phyloP scores from a whole-genome alignment of 108 stramenopile genomes.

The Skeletonema potamos region DNA sequence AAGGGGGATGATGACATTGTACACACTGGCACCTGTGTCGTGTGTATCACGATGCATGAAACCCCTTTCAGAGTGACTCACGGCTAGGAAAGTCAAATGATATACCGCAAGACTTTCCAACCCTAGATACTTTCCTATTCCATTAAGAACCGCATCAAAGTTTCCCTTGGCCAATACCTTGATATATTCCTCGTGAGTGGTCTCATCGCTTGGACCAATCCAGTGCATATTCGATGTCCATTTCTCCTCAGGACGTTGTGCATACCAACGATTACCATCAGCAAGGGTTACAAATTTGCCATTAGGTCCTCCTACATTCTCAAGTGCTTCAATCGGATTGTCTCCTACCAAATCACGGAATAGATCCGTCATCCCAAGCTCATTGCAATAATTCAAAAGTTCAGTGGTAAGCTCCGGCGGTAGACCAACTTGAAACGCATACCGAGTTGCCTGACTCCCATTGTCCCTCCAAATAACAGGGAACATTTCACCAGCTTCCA shows the following conservation, averaged over 20 bases:
- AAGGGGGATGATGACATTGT: slow-evolving; percentile 55
- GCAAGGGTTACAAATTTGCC: slow-evolving; percentile 32
- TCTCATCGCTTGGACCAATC: slow-evolving; percentile 63
- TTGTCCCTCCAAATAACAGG: slow-evolving; percentile 54
- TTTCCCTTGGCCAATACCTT: slow-evolving; percentile 46
- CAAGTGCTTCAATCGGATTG: slow-evolving; percentile 14
- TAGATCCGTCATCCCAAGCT: slow-evolving; percentile 36
- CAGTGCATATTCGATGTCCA: slow-evolving; percentile 70
- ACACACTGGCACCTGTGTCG: slow-evolving; percentile 33
- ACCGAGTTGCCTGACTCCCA: slow-evolving; percentile 1
- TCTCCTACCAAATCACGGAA: slow-evolving; percentile 30
- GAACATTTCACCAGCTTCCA: slow-evolving; percentile 51
- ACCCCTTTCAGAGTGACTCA: slow-evolving; percentile 35
- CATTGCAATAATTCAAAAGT: slow-evolving; percentile 38
- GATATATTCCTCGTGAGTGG: slow-evolving; percentile 56
- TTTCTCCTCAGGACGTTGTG: slow-evolving; percentile 44
- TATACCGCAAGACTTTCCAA: slow-evolving; percentile 44
- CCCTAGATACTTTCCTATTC: slow-evolving; percentile 47
- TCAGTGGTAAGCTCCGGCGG: slow-evolving; percentile 49
- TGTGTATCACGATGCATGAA: slow-evolving; percentile 43
- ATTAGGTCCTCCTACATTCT: neutral
- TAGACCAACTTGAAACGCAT: slow-evolving; percentile 51
- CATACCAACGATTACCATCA: slow-evolving; percentile 62
- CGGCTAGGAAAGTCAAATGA: slow-evolving; percentile 53
- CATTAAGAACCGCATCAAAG: slow-evolving; percentile 55